A percentile compares a stretch with the other conserved stretches of the same genome.
Evolutionary conservation across 2,329 filamentous ascomycete species (phyloP).

Genomic region (Simplicillium sp.): DNA sequence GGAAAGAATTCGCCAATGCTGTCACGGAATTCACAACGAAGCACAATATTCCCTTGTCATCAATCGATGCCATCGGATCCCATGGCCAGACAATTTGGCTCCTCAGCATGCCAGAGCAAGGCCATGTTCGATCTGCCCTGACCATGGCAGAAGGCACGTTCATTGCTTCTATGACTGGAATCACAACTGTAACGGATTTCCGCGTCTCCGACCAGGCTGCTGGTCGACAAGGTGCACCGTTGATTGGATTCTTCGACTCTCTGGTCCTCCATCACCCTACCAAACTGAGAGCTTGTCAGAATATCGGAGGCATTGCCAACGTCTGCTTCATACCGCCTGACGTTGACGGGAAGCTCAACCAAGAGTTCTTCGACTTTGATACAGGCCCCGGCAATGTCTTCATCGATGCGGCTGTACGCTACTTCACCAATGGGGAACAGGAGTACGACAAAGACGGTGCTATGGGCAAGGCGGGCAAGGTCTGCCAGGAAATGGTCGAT

Average conservation of each 20-base stretch:
- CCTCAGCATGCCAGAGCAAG: constrained; percentile 38
- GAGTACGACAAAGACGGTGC: constrained; percentile 43
- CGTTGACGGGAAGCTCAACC: constrained; percentile 18
- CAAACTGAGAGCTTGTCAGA: constrained; percentile 49
- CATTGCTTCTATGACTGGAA: constrained; percentile 42
- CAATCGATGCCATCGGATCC: constrained; percentile 45
- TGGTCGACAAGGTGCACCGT: constrained; percentile 42
- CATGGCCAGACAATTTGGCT: constrained; percentile 53
- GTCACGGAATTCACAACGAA: constrained; percentile 38
- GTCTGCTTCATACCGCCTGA: constrained; percentile 50
- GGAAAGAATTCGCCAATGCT: constrained; percentile 44
- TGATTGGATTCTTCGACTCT: constrained; percentile 48
- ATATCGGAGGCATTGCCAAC: constrained; percentile 52
- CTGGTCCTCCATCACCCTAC: constrained; percentile 45
- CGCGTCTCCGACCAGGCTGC: constrained; percentile 42
- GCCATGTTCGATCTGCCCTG: constrained; percentile 35
- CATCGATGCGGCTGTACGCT: constrained; percentile 45
- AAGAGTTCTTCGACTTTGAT: constrained; percentile 35
- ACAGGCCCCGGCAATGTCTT: constrained; percentile 47
- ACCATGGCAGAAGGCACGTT: constrained; percentile 49
- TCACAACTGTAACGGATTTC: constrained; percentile 51
- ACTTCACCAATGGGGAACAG: constrained; percentile 38
- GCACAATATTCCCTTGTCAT: constrained; percentile 28
- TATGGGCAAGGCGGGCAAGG: constrained; percentile 36
- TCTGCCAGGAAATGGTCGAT: constrained; percentile 42